Base-by-base conservation (phyloP, 2,329 filamentous ascomycete genomes). In the Verticillium tricorpus region DNA sequence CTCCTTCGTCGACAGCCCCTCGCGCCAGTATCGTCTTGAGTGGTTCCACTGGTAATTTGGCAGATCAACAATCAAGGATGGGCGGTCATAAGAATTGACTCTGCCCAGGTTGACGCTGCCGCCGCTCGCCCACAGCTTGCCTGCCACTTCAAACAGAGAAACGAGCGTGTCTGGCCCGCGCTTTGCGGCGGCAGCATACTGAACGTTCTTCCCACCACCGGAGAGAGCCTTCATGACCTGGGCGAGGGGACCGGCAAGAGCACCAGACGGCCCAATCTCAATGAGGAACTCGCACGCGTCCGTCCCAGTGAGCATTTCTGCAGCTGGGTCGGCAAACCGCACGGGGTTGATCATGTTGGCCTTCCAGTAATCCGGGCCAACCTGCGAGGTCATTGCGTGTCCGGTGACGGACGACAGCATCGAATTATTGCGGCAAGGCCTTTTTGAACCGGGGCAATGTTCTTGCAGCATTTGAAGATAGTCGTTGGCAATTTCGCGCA, bases 241-340 rank as follows among this genome's bases (percentile, higher is more conserved):
- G 63, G 67, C 66, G 25, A 72, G 63, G 17, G 71, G 72, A 0
- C 70, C 72, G 35, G 67, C 66, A 32, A 73, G 68, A 2, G 71
- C 67, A n/a, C 68, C 64, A 56, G 71, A 69, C 3, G 71, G 71
- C 0, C 71, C 72, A 19, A 73, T 61, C 60, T 73, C 72, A 9
- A 73, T 9, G 19, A 73, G 64, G 8, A 70, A 60, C 39, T 62
- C 37, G 8, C 15, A 55, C 3, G 17, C 17, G 45, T 60, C 59
- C 5, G 55, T 15, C 17, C 28, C 19, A 25, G 34, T n/a, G 17
- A 59, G 39, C 37, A 63, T 37, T 17, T 54, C 32, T 1, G 39
- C 34, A 1, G 52, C 39, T 5, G 60, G 60, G 6, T 58, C 22
- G 39, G 57, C 15, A 28, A 64, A 65, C 57, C 31, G 37, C 1